Conservation (phyloP, 208 protist species). For the Strigomonas culicis region DNA sequence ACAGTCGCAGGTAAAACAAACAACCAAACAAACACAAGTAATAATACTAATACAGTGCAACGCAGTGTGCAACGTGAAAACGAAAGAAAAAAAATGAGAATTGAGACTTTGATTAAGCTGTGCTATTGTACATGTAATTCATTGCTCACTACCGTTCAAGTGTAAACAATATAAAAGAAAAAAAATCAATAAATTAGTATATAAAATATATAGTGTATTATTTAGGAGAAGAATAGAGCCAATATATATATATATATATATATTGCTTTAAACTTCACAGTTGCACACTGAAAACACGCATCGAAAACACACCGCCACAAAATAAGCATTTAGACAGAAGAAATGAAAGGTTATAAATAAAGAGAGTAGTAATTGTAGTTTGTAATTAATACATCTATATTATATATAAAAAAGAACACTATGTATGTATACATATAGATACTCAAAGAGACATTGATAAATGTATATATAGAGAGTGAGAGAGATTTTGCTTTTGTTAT, state of each 20-base stretch:
- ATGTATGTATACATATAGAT: too few relatives aligned
- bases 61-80: not conserved
- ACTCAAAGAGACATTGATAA: not conserved
- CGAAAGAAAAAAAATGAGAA: constrained; percentile 21
- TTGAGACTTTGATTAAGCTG: not conserved
- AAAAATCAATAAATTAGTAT: constrained; percentile 11
- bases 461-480: too few relatives aligned
- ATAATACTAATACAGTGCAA: not conserved
- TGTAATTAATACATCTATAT: too few relatives aligned
- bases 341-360: too few relatives aligned
- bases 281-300: not conserved
- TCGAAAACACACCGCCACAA: too few relatives aligned
- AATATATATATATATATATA: constrained; percentile 8
- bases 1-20: not conserved
- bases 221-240: not conserved
- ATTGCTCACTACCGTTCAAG: too few relatives aligned
- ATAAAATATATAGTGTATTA: constrained; percentile 11
- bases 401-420: too few relatives aligned
- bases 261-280: not conserved
- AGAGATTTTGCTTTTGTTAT: too few relatives aligned
- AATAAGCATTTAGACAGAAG: too few relatives aligned
- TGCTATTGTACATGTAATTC: too few relatives aligned
- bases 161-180: constrained; percentile 3
- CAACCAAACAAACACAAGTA: not conserved
- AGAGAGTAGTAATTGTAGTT: too few relatives aligned